Conservation (phyloP, 768 basidiomycete genomes). For the Mycena polygramma region DNA sequence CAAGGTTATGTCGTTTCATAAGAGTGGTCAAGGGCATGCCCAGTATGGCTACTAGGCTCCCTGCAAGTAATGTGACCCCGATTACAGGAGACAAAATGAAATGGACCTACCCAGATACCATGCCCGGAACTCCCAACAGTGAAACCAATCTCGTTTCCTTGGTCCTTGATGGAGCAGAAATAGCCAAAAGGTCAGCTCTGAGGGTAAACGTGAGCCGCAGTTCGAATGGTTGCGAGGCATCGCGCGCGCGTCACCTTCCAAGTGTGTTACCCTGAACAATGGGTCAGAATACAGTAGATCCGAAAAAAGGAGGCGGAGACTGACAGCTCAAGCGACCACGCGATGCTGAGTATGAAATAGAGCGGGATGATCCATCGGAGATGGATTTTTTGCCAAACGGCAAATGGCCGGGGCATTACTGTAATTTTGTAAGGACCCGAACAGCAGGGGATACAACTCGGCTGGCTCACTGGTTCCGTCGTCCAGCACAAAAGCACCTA, state of each 20-base stretch:
- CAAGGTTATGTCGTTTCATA: conserved; percentile 67
- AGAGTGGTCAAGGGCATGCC: conserved; percentile 82
- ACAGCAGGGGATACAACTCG: conserved; percentile 30
- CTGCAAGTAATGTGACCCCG: conserved; percentile 49
- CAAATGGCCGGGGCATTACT: conserved; percentile 73
- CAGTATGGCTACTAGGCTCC: conserved; percentile 72
- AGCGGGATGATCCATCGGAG: conserved; percentile 75
- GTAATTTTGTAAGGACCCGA: conserved; percentile 7
- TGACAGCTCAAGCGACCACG: conserved; percentile 85
- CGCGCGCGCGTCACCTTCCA: conserved; percentile 69
- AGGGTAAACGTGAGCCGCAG: conserved; percentile 9
- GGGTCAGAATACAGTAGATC: conserved; percentile 16
- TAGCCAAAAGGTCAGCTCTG: conserved; percentile 87
- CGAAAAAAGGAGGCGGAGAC: conserved; percentile 55
- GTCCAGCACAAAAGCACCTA: conserved; percentile 57
- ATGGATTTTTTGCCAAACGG: conserved; percentile 60
- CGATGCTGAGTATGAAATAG: conserved; percentile 77
- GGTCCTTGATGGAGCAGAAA: conserved; percentile 86
- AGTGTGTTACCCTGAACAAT: conserved; percentile 74
- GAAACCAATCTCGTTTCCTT: conserved; percentile 79
- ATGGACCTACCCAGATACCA: conserved; percentile 76
- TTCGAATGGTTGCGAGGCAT: neutral
- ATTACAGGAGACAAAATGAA: neutral
- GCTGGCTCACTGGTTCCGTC: conserved; percentile 49
- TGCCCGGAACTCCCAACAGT: conserved; percentile 80